Evolutionary conservation across 169 alveolate species (phyloP), one percentile per base, ranked within the genome.

Genomic region (Plasmodium inui): DNA sequence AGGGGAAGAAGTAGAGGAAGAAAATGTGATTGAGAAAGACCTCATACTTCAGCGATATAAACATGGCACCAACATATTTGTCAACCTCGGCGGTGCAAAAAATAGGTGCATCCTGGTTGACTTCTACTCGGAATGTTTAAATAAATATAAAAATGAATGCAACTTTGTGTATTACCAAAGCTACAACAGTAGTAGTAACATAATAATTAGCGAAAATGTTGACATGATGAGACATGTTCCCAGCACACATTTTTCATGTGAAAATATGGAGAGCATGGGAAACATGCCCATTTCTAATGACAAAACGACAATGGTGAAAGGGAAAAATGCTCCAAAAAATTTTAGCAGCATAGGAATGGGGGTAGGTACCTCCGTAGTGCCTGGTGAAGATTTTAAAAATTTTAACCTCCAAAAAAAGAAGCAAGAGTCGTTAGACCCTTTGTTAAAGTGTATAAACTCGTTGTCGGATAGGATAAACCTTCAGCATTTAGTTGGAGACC

Each of bases 401-500:
- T 92, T 71, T 41, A 95, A 96, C 82, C 96, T 95, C 46, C 93
- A 92, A 93, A 95, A 96, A 96, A 76, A 94, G 46, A 95, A 95
- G 80, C 95, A 92, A 74, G 96, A 96, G 46, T 96, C 97, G 17
- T 92, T 95, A 83, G 97, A 96, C 74, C 97, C 97, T 1, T 70
- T 96, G 57, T 85, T 96, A 67, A 71, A 93, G 71, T 96, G 97
- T 39, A 96, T 96, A 39, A 94, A 95, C 78, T 96, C 97, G 10
- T 92, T 96, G 17, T 94, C 97, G 7, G 97, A 96, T 82, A 72
- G 97, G 19, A 95, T 96, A 7, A 95, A 95, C 73, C 92, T 96
- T 14, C 97, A 96, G 92, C 97, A 96, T 71, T 71, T 96, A 61
- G 97, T 96, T 17, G 97, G 97, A 1, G 97, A 96, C 61, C 97